These are phyloP conservation scores for Fusarium coicis DNA, from an alignment of 2,329 filamentous ascomycete species.

Conservation along the genomic window DNA sequence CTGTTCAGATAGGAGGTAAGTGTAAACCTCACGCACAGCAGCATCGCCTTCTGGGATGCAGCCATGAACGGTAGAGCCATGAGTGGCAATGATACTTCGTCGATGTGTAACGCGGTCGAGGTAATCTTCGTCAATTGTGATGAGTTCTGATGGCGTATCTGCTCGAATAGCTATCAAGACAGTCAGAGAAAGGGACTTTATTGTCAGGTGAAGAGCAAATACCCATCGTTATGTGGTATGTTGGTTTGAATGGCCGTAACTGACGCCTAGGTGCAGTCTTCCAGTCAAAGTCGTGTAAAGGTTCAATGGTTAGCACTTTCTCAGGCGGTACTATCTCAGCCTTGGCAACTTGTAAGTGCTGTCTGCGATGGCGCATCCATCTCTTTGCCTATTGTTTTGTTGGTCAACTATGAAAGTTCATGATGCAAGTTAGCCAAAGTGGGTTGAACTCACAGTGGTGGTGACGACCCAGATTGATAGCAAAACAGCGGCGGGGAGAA, in stretches of 20 bases:
- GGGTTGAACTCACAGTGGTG: conserved; percentile 9
- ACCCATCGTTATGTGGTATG: conserved; percentile 36
- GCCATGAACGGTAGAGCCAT: conserved; percentile 53
- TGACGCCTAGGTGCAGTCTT: conserved; percentile 8
- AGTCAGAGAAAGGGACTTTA: background rate
- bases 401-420: background rate
- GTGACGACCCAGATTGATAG: conserved; percentile 18
- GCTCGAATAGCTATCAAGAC: conserved; percentile 53
- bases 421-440: background rate
- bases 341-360: background rate
- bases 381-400: conserved; percentile 19
- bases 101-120: conserved; percentile 55
- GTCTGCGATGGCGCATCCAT: conserved; percentile 34
- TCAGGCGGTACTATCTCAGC: background rate
- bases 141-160: conserved; percentile 59
- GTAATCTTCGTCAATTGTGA: conserved; percentile 64
- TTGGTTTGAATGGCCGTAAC: conserved; percentile 25
- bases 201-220: background rate
- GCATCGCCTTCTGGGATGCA: conserved; percentile 52
- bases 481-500: conserved; percentile 16
- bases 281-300: conserved; percentile 29
- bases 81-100: conserved; percentile 48
- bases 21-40: conserved; percentile 61
- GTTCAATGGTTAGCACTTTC: conserved; percentile 1
- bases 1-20: conserved; percentile 58